Percentiles rank a stretch among this genome's conserved stretches.
phyloP scores from a whole-genome alignment of 169 alveolate species.

The Eimeria falciformis region DNA sequence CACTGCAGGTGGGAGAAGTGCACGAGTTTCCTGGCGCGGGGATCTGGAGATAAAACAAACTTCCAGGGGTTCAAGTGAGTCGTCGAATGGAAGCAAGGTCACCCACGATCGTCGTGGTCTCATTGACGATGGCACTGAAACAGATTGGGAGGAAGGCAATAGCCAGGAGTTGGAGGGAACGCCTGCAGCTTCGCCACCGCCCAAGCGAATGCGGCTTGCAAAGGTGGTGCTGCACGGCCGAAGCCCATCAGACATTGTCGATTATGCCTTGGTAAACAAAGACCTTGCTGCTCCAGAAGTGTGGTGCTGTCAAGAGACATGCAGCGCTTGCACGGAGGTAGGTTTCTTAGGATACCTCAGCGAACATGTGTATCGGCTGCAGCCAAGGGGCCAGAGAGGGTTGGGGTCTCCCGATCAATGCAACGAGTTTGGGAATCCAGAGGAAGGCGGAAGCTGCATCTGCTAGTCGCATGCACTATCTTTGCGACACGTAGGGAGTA shows the following conservation, averaged over 20 bases:
- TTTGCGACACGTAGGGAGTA: conserved; percentile 1
- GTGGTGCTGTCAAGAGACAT: not conserved
- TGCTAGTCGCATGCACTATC: not conserved
- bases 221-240: conserved; percentile 9
- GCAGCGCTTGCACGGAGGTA: not conserved
- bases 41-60: too few species aligned
- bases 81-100: too few species aligned
- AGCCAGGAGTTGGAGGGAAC: not conserved
- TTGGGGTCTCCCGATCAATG: not conserved
- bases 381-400: not conserved
- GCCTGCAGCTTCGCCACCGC: conserved; percentile 29
- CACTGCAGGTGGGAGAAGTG: too few species aligned
- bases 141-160: conserved; percentile 13
- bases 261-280: not conserved
- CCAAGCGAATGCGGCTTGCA: conserved; percentile 27
- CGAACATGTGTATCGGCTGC: not conserved
- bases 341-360: not conserved
- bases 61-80: too few species aligned
- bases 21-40: too few species aligned
- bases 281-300: not conserved
- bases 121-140: conserved; percentile 10
- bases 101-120: not conserved
- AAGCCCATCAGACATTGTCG: not conserved
- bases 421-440: not conserved
- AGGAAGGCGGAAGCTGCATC: not conserved